A percentile compares a stretch with the other conserved stretches of the same genome.
phyloP scores from a whole-genome alignment of 1,139 yeast genomes.

The Casaregolazyma suthepensis region DNA sequence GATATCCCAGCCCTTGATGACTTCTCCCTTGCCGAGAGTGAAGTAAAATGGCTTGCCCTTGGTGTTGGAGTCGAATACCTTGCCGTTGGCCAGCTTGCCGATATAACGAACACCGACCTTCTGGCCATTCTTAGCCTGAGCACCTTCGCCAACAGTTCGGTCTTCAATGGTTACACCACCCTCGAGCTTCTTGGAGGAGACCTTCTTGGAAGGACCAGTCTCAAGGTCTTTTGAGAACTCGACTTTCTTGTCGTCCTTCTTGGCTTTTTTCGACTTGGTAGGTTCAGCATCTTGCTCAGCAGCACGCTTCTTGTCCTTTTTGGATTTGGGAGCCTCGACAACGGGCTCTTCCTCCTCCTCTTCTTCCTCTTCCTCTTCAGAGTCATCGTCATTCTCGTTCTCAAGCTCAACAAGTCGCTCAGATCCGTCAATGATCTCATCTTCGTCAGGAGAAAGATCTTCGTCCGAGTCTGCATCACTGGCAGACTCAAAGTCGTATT shows the following conservation, averaged over 20 bases:
- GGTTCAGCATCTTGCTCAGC: slow-evolving; percentile 23
- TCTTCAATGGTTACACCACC: slow-evolving; percentile 96
- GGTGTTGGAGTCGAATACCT: slow-evolving; percentile 94
- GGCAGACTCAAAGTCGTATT: slow-evolving; percentile 37
- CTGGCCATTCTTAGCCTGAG: slow-evolving; percentile 80
- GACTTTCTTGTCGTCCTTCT: slow-evolving; percentile 58
- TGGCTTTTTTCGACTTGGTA: slow-evolving; percentile 32
- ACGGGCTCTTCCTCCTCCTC: slow-evolving; percentile 37
- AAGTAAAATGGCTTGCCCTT: slow-evolving; percentile 93
- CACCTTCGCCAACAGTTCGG: slow-evolving; percentile 82
- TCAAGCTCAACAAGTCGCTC: slow-evolving; percentile 19
- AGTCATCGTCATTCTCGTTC: slow-evolving; percentile 31
- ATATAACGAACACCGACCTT: slow-evolving; percentile 95
- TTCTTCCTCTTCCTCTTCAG: slow-evolving; percentile 58
- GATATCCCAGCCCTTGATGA: slow-evolving; percentile 96
- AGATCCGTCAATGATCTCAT: slow-evolving; percentile 49
- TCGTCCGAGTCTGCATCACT: slow-evolving; percentile 54
- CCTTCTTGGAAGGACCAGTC: slow-evolving; percentile 65
- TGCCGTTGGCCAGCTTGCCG: slow-evolving; percentile 95
- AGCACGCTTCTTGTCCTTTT: slow-evolving; percentile 35
- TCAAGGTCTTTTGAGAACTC: slow-evolving; percentile 86
- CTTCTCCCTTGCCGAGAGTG: slow-evolving; percentile 94
- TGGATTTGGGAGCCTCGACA: slow-evolving; percentile 37
- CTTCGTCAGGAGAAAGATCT: slow-evolving; percentile 89
- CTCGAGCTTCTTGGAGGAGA: slow-evolving; percentile 69